Conservation (phyloP, 495 filamentous ascomycete genomes). For the Hyphodiscus hymeniophilus region DNA sequence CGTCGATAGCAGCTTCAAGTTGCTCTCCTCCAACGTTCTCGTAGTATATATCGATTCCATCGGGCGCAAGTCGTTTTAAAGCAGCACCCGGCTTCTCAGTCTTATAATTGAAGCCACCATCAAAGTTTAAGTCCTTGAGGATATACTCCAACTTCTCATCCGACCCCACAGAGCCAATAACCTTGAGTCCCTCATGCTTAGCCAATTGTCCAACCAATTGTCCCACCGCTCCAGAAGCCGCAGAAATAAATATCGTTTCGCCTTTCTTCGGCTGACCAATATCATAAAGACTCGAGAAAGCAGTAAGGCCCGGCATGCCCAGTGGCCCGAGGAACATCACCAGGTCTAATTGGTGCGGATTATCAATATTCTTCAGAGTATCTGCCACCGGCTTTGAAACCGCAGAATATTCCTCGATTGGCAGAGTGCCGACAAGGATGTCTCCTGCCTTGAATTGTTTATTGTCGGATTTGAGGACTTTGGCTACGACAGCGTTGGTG, state of each 20-base stretch:
- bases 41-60: conserved; percentile 91
- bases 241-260: conserved; percentile 80
- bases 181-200: conserved; percentile 77
- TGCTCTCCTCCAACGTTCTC: conserved; percentile 93
- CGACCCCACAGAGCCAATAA: conserved; percentile 60
- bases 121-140: conserved; percentile 55
- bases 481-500: conserved; percentile 43
- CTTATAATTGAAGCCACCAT: conserved; percentile 66
- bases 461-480: conserved; percentile 59
- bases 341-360: conserved; percentile 54
- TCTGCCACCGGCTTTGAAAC: conserved; percentile 26
- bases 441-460: conserved; percentile 57
- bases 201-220: conserved; percentile 79
- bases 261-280: conserved; percentile 83
- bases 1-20: conserved; percentile 64
- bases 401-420: conserved; percentile 54
- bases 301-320: conserved; percentile 84
- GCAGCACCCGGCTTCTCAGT: conserved; percentile 59
- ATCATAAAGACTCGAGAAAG: conserved; percentile 70
- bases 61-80: conserved; percentile 62
- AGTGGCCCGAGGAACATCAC: conserved; percentile 62
- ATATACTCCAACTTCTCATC: conserved; percentile 66
- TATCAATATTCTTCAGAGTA: conserved; percentile 40
- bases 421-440: conserved; percentile 48
- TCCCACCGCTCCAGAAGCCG: conserved; percentile 78